These are phyloP conservation scores for Alternaria sp. DNA, from an alignment of 2,329 filamentous ascomycete genomes.

Conservation along the genomic window DNA sequence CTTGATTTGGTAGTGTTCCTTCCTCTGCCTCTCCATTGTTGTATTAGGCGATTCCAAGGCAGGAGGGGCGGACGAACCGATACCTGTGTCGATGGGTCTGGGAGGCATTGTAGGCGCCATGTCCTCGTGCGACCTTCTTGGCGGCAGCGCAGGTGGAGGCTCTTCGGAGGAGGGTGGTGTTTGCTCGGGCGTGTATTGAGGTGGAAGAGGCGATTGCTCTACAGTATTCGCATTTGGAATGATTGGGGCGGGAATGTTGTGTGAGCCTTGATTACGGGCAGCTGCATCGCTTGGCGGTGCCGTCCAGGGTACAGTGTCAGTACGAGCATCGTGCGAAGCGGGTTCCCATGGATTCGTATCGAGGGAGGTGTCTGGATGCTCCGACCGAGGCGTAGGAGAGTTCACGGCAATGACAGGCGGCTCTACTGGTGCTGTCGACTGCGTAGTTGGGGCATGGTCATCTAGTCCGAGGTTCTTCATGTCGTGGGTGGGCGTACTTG, in stretches of 20 bases:
- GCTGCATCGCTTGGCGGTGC: background rate
- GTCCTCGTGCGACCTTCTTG: conserved; percentile 43
- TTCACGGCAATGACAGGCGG: conserved; percentile 40
- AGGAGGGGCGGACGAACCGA: conserved; percentile 19
- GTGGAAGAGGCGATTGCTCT: conserved; percentile 23
- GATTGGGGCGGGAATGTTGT: conserved; percentile 31
- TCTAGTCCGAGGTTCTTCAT: conserved; percentile 47
- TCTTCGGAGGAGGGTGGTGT: conserved; percentile 19
- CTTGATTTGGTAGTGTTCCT: conserved; percentile 91
- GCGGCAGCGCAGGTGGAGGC: conserved; percentile 41
- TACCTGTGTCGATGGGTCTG: conserved; percentile 36
- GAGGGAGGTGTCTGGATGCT: conserved; percentile 31
- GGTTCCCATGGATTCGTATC: conserved; percentile 38
- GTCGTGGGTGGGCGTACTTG: conserved; percentile 46
- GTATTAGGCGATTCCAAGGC: conserved; percentile 50
- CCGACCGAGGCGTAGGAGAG: conserved; percentile 21
- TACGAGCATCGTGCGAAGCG: background rate
- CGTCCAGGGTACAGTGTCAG: background rate
- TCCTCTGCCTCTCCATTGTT: conserved; percentile 54
- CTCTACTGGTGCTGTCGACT: conserved; percentile 27
- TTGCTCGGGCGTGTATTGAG: conserved; percentile 8
- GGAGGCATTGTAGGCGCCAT: conserved; percentile 42
- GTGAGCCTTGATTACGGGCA: conserved; percentile 17
- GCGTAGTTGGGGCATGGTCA: conserved; percentile 17
- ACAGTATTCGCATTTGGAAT: conserved; percentile 31